A percentile compares a stretch with the other conserved stretches of the same genome.
Conservation (phyloP, 2,329 filamentous ascomycete genomes). For the Gaeumannomyces sp. region DNA sequence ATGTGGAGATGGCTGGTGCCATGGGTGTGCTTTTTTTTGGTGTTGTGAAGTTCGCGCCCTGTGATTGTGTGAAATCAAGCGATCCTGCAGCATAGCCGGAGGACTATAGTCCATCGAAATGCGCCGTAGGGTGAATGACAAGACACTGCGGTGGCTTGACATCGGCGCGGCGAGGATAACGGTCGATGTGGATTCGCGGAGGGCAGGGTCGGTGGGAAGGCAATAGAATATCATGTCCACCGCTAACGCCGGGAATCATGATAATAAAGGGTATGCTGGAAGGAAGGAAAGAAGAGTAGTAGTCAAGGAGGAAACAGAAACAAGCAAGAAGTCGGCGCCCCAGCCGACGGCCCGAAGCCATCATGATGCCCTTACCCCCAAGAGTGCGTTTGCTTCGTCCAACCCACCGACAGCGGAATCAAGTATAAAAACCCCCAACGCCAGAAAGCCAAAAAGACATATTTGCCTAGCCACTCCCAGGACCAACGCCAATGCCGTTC, state of each 20-base stretch:
- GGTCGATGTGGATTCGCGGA: neutral
- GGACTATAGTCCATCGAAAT: neutral
- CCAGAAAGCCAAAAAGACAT: constrained; percentile 7
- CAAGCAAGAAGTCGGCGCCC: neutral
- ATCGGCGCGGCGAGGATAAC: neutral
- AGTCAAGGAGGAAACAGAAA: neutral
- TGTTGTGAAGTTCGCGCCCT: neutral
- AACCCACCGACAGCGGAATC: constrained; percentile 2
- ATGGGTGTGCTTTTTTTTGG: neutral
- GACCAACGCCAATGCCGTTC: neutral
- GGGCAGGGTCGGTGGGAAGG: neutral
- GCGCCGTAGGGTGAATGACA: neutral
- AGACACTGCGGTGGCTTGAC: neutral
- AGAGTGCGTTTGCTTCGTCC: constrained; percentile 4
- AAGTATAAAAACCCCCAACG: constrained; percentile 4
- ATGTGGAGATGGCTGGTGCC: neutral
- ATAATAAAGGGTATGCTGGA: neutral
- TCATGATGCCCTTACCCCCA: constrained; percentile 3
- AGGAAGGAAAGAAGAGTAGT: neutral
- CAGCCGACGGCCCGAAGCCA: neutral
- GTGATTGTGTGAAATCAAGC: neutral
- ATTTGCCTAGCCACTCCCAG: neutral
- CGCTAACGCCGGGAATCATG: neutral
- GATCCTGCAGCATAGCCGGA: neutral
- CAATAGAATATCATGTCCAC: neutral